phyloP scores from a whole-genome alignment of 768 basidiomycete species.

The Kondoa subrosea region DNA sequence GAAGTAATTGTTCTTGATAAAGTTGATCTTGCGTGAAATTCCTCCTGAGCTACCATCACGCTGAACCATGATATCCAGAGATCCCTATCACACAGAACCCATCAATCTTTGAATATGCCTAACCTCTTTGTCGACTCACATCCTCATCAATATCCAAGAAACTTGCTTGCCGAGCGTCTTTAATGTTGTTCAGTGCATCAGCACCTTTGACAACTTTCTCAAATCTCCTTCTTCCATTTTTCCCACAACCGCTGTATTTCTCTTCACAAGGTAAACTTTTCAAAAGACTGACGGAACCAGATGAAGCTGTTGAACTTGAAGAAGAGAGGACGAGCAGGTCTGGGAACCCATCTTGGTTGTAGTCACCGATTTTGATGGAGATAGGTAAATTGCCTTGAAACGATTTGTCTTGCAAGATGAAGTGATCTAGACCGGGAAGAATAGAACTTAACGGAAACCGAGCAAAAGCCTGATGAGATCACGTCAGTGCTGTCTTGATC shows the following conservation, averaged over 20 bases:
- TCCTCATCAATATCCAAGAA: slow-evolving; percentile 94
- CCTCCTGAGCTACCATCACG: slow-evolving; percentile 51
- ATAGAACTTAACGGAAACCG: slow-evolving; percentile 50
- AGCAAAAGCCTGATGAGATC: slow-evolving; percentile 43
- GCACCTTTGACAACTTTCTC: slow-evolving; percentile 40
- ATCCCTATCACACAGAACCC: slow-evolving; percentile 43
- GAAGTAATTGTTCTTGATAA: slow-evolving; percentile 93
- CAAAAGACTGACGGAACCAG: slow-evolving; percentile 29
- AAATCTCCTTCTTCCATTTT: slow-evolving; percentile 33
- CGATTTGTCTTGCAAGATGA: slow-evolving; percentile 55
- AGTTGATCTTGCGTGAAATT: slow-evolving; percentile 38
- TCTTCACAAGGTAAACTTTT: slow-evolving; percentile 30
- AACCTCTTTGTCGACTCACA: slow-evolving; percentile 48
- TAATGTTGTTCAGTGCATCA: slow-evolving; percentile 47
- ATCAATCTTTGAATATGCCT: no score
- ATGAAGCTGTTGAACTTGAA: slow-evolving; percentile 4
- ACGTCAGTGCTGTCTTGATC: slow-evolving; percentile 14
- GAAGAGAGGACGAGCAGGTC: slow-evolving; percentile 44
- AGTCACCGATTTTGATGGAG: slow-evolving; percentile 68
- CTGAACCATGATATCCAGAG: slow-evolving; percentile 80
- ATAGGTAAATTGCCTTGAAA: slow-evolving; percentile 54
- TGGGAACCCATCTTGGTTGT: slow-evolving; percentile 83
- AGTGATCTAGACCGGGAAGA: slow-evolving; percentile 37
- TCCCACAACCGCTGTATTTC: slow-evolving; percentile 20
- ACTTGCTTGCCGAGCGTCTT: slow-evolving; percentile 58